Base-by-base conservation (phyloP, 1,284 basidiomycete genomes). In the Fomes fomentarius region DNA sequence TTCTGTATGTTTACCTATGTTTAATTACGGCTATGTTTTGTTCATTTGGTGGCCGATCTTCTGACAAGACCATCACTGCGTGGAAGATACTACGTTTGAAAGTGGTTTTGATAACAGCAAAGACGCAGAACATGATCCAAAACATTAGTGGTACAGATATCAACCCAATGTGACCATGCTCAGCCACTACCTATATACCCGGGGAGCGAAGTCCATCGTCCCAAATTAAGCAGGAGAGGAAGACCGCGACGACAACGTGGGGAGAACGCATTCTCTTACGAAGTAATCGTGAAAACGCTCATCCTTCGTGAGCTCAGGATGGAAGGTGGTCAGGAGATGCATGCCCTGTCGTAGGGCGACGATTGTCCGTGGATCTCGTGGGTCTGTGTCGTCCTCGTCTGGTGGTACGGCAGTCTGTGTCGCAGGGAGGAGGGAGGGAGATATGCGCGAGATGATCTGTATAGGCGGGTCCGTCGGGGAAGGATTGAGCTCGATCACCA, bases 241-340 rank as follows among this genome's bases (percentile, higher is more conserved):
- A 26, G 57, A 53, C 12, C 57, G 60, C 24, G 61, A 57, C 3
- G 47, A 45, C 9, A 72, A 43, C 2, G 69, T 67, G 1, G 72
- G 70, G n/a, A 80, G 50, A 10, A 91, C 85, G 62, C 86, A 90
- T 63, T 84, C 76, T 49, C 76, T 76, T 30, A 94, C 76, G 64
- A 94, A 95, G 66, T 90, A 94, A 60, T 95, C 89, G 69, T 98
- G 96, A 66, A 98, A 91, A 31, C 96, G 83, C 52, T 83, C 76
- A 69, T 99, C 96, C 34, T 81, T 80, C 15, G 93, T 96, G 40
- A 98, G 76, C 72, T 98, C 96, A 0, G 96, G 96, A 68, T 98
- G 96, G 76, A 98, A 98, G 2, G 88, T 93, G 2, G 95, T 96
- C 26, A 95, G 80, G 47, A 98, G 76, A 67, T 95, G 87, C 35